Base-by-base conservation (phyloP, 306 rosid genomes). In the Alnus glutinosa region DNA sequence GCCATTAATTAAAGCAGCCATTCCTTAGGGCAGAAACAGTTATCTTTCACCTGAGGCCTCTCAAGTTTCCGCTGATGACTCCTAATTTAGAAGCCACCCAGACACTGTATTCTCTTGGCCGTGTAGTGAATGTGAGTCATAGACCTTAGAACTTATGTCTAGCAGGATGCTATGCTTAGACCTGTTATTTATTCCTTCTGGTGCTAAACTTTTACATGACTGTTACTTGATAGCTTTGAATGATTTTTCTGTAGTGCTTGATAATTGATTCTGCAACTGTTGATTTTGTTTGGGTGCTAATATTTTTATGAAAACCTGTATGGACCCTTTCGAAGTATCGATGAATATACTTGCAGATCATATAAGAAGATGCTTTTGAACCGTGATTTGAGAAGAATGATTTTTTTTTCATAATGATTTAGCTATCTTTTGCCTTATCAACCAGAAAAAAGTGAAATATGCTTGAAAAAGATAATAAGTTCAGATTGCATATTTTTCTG, bases 391-490 rank as follows among this genome's bases (percentile, higher is more conserved):
- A 2, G 66, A 59, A 59, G 9, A 28, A 59, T 23, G 66, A 14
- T 12, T 7, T 4, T 13, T 64, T 9, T 67, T 39, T 42, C 51
- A 18, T 4, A 9, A 67, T 67, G 71, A 67, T 12, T 61, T 30
- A 39, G 34, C 9, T 36, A 5, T 39, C 11, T 67, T 28, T 63
- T 13, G 18, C 5, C 71, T 16, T 67, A 18, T 37, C n/a, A 3
- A 16, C 44, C n/a, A 16, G 28, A 37, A 34, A 34, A 62, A 13
- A 34, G 70, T 34, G 44, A 63, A 64, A 42, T n/a, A 67, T 67
- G 72, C 50, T 42, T 42, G 49, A 67, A 44, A 39, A 67, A 62
- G 72, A 47, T 67, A 7, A 39, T 42, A 39, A 67, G 50, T 67
- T 39, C 19, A 39, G 11, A 23, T 23, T 58, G 13, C 34, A 8